phyloP scores from a whole-genome alignment of 2,329 filamentous ascomycete genomes.

The Zymoseptoria pseudotritici region DNA sequence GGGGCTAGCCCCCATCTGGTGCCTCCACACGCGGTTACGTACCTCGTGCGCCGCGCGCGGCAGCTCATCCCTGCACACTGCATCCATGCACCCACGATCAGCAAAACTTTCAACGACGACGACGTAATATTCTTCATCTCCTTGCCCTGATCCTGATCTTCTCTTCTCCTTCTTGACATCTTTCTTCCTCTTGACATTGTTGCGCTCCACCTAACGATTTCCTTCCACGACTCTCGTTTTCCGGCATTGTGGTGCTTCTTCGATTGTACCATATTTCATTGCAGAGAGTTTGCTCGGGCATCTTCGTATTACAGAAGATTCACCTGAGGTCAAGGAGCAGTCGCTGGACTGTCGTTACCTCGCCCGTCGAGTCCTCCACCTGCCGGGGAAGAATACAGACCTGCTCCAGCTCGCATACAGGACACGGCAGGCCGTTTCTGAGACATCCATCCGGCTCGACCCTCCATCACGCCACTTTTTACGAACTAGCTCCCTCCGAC shows the following conservation, averaged over 20 bases:
- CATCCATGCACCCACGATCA: neutral
- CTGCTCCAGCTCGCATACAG: neutral
- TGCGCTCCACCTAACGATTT: neutral
- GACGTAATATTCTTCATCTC: neutral
- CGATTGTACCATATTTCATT: neutral
- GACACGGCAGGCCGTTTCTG: neutral
- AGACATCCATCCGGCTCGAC: neutral
- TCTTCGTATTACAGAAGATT: neutral
- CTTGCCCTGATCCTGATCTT: neutral
- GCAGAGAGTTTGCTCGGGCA: neutral
- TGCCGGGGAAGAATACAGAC: neutral
- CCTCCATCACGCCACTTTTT: neutral
- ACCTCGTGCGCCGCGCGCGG: neutral
- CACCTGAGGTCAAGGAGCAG: neutral
- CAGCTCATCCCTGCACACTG: neutral
- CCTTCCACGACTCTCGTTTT: neutral
- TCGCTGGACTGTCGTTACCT: neutral
- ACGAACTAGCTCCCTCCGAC: neutral
- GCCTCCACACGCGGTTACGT: neutral
- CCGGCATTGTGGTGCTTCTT: neutral
- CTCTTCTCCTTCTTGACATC: neutral
- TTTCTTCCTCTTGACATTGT: neutral
- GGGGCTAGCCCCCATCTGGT: neutral
- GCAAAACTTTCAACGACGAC: neutral
- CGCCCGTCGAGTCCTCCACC: neutral